Evolutionary conservation across 352 stramenopile genomes (phyloP), one percentile per base, ranked within the genome.

Genomic region (Phytophthora megakarya): DNA sequence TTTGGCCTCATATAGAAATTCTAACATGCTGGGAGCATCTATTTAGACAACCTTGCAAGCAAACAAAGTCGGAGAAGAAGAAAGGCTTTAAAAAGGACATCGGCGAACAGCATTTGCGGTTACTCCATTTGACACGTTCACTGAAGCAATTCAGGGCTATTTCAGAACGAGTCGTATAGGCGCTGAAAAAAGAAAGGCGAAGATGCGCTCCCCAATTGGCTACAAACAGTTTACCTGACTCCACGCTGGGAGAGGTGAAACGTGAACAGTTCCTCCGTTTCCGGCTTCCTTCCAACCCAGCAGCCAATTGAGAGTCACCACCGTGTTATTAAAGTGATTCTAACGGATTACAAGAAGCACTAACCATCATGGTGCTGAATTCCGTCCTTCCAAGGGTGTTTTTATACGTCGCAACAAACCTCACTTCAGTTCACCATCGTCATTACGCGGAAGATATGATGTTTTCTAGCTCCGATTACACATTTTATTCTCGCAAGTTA

Each of bases 251-350:
- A 65, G 26, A 23, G 56, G 10, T 66, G 40, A n/a, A 54, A 30
- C n/a, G 32, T 66, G 1, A 53, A 53, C 9, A 43, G 47, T 25
- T 66, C 58, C 0, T 58, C 47, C 1, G 15, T 65, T 22, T 30
- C 47, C 0, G 55, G 44, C 3, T 65, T 65, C 19, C 16, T 59
- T 7, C 39, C 57, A 6, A 44, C 55, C 0, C 45, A 64, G 21
- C 45, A 64, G 38, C 39, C 47, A 5, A 58, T 66, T 13, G 48
- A 54, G 42, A 59, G 26, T 13, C 48, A 66, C 19, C 58, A 54
- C n/a, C 47, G 47, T 1, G 48, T 66, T 1, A 66, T 66, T 21
- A 66, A 60, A 12, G 40, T 66, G 16, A 58, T 65, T 19, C 28
- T 53, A 5, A 59, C 57, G 1, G 47, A 65, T 22, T 59, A 47